These are phyloP conservation scores for Blastosporella zonata DNA, from an alignment of 1,284 basidiomycete species.

Conservation along the genomic window DNA sequence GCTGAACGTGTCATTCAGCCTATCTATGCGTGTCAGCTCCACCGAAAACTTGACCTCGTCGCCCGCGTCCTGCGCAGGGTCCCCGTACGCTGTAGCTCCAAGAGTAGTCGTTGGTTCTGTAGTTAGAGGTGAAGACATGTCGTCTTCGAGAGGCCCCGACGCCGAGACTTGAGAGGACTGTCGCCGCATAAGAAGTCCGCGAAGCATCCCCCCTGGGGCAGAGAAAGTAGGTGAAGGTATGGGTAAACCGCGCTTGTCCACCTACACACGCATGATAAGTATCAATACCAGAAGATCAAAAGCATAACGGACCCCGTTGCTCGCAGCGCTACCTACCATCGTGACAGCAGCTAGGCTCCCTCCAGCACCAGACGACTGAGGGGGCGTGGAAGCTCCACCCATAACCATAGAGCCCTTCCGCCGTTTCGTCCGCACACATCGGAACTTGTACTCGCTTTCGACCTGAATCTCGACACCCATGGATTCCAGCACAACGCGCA, in stretches of 20 bases:
- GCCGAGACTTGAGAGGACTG: constrained; percentile 79
- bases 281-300: constrained; percentile 5
- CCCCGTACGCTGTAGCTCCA: constrained; percentile 73
- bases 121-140: constrained; percentile 30
- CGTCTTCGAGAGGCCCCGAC: constrained; percentile 45
- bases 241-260: constrained; percentile 81
- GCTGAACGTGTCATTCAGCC: constrained; percentile 83
- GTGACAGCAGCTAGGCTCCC: constrained; percentile 69
- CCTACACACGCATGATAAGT: constrained; percentile 38
- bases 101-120: constrained; percentile 29
- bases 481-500: constrained; percentile 73
- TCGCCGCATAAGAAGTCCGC: constrained; percentile 81
- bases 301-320: constrained; percentile 68
- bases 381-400: constrained; percentile 12
- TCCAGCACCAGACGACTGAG: constrained; percentile 13
- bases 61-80: constrained; percentile 72
- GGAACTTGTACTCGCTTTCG: constrained; percentile 87
- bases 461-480: constrained; percentile 91
- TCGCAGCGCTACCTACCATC: constrained; percentile 74
- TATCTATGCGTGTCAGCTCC: constrained; percentile 85
- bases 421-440: constrained; percentile 75
- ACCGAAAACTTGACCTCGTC: constrained; percentile 94
- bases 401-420: constrained; percentile 52
- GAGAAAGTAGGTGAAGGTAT: constrained; percentile 69
- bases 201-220: constrained; percentile 72